phyloP scores from a whole-genome alignment of 495 filamentous ascomycete genomes.

The Neurospora tetraspora region DNA sequence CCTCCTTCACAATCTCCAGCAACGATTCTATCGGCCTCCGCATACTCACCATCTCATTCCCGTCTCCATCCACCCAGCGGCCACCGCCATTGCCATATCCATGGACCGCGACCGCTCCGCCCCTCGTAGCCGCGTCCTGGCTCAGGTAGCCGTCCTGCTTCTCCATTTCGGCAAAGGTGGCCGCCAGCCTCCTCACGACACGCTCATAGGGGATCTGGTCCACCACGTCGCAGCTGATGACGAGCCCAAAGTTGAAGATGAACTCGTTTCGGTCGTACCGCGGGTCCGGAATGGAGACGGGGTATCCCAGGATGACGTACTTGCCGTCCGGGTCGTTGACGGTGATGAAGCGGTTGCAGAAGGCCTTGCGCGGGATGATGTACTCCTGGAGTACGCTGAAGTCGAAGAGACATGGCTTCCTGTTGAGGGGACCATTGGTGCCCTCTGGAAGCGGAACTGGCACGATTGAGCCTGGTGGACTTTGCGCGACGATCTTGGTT shows the following conservation, averaged over 20 bases:
- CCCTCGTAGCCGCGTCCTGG: conserved; percentile 29
- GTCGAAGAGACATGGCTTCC: conserved; percentile 57
- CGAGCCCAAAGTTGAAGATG: conserved; percentile 93
- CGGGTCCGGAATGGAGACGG: conserved; percentile 69
- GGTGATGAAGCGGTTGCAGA: conserved; percentile 80
- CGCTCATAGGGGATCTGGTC: conserved; percentile 59
- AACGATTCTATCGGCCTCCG: conserved; percentile 64
- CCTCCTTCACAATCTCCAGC: conserved; percentile 85
- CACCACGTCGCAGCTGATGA: conserved; percentile 58
- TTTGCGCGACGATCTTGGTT: conserved; percentile 67
- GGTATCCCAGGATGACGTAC: conserved; percentile 77
- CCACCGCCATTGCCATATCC: conserved; percentile 26
- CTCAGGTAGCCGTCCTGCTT: conserved; percentile 73
- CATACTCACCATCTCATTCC: conserved; percentile 4
- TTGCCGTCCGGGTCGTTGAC: conserved; percentile 59
- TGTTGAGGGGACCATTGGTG: conserved; percentile 37
- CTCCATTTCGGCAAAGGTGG: conserved; percentile 78
- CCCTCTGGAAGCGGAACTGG: conserved; percentile 29
- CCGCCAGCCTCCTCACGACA: conserved; percentile 75
- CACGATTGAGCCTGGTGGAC: conserved; percentile 65
- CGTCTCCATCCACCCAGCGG: conserved; percentile 13
- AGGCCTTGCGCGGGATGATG: conserved; percentile 85
- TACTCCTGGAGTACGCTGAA: conserved; percentile 77
- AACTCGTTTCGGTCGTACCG: conserved; percentile 87
- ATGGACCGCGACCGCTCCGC: not conserved